phyloP scores from a whole-genome alignment of 2,329 filamentous ascomycete species.

The Didymella glomerata region DNA sequence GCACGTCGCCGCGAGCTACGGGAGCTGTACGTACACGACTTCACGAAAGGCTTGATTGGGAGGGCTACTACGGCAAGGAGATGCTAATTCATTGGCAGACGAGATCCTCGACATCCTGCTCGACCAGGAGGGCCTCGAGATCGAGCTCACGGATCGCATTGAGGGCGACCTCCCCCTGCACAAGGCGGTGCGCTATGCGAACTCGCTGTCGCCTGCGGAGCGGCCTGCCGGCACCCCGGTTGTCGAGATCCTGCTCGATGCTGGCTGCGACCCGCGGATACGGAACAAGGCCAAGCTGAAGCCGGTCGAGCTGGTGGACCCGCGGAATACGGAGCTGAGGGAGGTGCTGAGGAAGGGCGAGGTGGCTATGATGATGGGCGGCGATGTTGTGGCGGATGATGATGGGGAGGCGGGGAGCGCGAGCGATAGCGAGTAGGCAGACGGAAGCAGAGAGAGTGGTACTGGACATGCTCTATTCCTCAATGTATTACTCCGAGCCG shows the following conservation, averaged over 20 bases:
- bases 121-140: constrained; percentile 84
- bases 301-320: constrained; percentile 76
- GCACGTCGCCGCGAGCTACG: constrained; percentile 85
- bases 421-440: constrained; percentile 54
- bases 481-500: background rate
- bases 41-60: background rate
- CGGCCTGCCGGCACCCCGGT: constrained; percentile 73
- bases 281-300: constrained; percentile 78
- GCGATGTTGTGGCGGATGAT: constrained; percentile 60
- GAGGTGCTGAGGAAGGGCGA: constrained; percentile 74
- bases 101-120: constrained; percentile 83
- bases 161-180: constrained; percentile 84
- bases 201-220: constrained; percentile 70
- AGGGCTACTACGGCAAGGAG: background rate
- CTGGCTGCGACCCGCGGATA: constrained; percentile 71
- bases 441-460: background rate
- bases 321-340: constrained; percentile 68
- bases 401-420: constrained; percentile 58
- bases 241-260: constrained; percentile 83
- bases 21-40: constrained; percentile 73
- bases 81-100: constrained; percentile 57
- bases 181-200: constrained; percentile 79
- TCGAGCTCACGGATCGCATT: constrained; percentile 75
- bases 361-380: constrained; percentile 63
- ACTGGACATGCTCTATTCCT: background rate